Percentiles rank a stretch among this genome's conserved stretches.
Conservation (phyloP, 1,284 basidiomycete genomes). For the Naganishia sp. region DNA sequence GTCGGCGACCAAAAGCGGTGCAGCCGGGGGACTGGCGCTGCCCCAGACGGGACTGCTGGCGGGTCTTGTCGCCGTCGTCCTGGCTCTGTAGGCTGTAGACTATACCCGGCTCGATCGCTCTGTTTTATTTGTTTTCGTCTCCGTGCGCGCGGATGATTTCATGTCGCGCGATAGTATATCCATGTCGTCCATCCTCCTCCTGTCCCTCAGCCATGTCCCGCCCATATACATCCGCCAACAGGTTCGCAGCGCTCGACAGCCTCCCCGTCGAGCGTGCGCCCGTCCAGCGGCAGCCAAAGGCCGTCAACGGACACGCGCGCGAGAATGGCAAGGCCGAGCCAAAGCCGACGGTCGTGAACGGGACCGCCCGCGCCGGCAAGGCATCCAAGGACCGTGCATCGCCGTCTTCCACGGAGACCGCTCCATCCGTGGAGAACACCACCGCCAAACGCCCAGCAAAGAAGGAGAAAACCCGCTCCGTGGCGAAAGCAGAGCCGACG, state of each 20-base stretch:
- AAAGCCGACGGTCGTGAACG: slow-evolving; percentile 3
- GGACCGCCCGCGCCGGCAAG: neutral
- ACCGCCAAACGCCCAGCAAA: slow-evolving; percentile 11
- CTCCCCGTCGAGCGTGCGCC: slow-evolving; percentile 4
- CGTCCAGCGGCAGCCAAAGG: neutral
- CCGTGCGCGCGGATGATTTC: neutral
- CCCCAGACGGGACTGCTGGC: slow-evolving; percentile 1
- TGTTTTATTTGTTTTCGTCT: neutral
- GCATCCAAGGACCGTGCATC: slow-evolving; percentile 15
- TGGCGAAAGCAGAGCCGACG: neutral
- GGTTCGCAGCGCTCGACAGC: slow-evolving; percentile 23
- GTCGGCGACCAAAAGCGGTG: neutral
- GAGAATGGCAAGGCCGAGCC: neutral
- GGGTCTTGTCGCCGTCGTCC: slow-evolving; percentile 1
- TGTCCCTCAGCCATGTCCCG: slow-evolving; percentile 9
- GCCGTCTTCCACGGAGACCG: slow-evolving; percentile 2
- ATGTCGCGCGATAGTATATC: neutral
- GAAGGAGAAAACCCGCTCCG: slow-evolving; percentile 4
- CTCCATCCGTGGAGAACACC: slow-evolving; percentile 10
- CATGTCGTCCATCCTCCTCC: neutral
- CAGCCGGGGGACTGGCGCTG: neutral
- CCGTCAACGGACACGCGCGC: neutral
- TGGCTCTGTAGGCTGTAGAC: slow-evolving; percentile 1
- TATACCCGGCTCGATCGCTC: neutral
- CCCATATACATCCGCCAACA: slow-evolving; percentile 21